Conservation (phyloP, 2,329 filamentous ascomycete genomes). For the Aspergillus spinulosporus region DNA sequence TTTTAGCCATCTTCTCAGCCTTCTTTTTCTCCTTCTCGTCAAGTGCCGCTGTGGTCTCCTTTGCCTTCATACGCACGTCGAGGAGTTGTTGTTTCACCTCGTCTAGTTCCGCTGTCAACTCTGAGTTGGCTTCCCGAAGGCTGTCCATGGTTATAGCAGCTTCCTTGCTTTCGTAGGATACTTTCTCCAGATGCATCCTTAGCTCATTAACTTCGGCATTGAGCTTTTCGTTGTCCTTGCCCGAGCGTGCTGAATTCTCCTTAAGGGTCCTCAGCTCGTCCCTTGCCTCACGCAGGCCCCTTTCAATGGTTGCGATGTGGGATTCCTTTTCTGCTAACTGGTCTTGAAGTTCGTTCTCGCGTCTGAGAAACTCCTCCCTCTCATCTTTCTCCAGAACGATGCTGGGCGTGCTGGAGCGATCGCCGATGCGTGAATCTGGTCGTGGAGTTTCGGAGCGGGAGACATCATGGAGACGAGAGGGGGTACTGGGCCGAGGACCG, state of each 20-base stretch:
- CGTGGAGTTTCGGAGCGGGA: conserved; percentile 60
- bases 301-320: conserved; percentile 74
- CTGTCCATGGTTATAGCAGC: conserved; percentile 97
- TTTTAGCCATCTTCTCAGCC: conserved; percentile 98
- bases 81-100: conserved; percentile 95
- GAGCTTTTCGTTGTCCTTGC: conserved; percentile 87
- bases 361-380: conserved; percentile 88
- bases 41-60: conserved; percentile 82
- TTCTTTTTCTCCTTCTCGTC: conserved; percentile 99
- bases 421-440: conserved; percentile 68
- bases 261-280: conserved; percentile 84
- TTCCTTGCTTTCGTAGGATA: conserved; percentile 95
- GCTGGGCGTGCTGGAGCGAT: conserved; percentile 83
- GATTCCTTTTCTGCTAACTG: conserved; percentile 92
- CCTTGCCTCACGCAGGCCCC: conserved; percentile 75
- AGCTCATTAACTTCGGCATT: conserved; percentile 85
- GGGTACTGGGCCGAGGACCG: conserved; percentile 44
- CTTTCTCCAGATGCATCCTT: conserved; percentile 94
- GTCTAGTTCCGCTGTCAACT: conserved; percentile 87
- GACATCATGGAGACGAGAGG: conserved; percentile 45
- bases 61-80: conserved; percentile 94
- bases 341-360: conserved; percentile 96
- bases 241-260: conserved; percentile 77
- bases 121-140: conserved; percentile 90
- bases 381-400: conserved; percentile 93